A percentile compares a stretch with the other conserved stretches of the same genome.
Evolutionary conservation across 441 rosid species (phyloP).

Genomic region (Raphanus hybrid): DNA sequence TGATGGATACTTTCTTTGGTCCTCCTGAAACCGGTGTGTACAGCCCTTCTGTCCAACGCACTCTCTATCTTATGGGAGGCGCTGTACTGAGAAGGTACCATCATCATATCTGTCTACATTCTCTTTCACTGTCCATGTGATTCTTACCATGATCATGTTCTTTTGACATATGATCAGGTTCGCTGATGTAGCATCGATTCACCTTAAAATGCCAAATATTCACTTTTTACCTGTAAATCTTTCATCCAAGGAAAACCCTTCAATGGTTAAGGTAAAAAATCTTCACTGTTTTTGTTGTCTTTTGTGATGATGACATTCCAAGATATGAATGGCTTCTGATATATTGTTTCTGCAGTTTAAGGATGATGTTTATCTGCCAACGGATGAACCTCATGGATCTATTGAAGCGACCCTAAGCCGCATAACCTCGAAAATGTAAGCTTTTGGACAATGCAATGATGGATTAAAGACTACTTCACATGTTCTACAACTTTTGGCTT

Average conservation of each 20-base stretch:
- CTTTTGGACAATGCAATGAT: constrained; percentile 9
- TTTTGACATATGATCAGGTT: constrained; percentile 55
- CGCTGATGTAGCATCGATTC: constrained; percentile 65
- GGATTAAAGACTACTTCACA: neutral
- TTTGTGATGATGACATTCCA: neutral
- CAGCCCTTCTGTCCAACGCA: constrained; percentile 92
- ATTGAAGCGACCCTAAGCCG: constrained; percentile 84
- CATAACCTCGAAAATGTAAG: constrained; percentile 74
- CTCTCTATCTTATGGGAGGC: constrained; percentile 86
- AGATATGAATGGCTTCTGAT: constrained; percentile 1
- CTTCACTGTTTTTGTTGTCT: constrained; percentile 14
- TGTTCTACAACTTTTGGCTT: constrained; percentile 30
- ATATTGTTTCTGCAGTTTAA: constrained; percentile 60
- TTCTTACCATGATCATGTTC: constrained; percentile 4
- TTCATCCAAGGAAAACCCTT: constrained; percentile 66
- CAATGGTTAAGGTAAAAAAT: constrained; percentile 73
- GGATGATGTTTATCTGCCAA: constrained; percentile 84
- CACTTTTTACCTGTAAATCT: constrained; percentile 90
- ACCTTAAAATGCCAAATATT: constrained; percentile 87
- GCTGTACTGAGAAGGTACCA: constrained; percentile 74
- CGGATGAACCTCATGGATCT: constrained; percentile 94
- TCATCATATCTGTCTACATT: constrained; percentile 31
- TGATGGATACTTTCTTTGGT: constrained; percentile 81
- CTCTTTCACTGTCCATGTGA: neutral
- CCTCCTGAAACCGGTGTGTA: constrained; percentile 83